Conservation (phyloP, 371 early-diverging fungal species). For the Rhizopus arrhizus region DNA sequence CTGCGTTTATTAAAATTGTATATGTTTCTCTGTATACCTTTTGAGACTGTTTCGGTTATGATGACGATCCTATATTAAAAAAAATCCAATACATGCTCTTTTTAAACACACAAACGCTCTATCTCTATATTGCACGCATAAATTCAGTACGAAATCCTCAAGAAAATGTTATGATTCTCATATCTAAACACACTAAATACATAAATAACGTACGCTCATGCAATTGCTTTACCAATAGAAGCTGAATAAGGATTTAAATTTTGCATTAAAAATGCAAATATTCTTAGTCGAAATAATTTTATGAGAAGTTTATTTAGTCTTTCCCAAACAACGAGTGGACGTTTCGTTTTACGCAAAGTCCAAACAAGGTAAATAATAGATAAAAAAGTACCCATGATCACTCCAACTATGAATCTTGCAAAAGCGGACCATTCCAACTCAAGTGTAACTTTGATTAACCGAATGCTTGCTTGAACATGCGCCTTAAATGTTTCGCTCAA, state of each 20-base stretch:
- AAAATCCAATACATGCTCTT: too few species aligned
- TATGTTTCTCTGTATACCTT: slow-evolving; percentile 17
- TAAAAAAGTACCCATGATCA: slow-evolving; percentile 36
- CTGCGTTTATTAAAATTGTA: slow-evolving; percentile 19
- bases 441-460: slow-evolving; percentile 39
- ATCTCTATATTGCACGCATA: slow-evolving; percentile 41
- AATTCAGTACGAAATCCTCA: slow-evolving; percentile 52
- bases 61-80: slow-evolving; percentile 30
- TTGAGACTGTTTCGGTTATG: slow-evolving; percentile 29
- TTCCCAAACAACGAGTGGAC: slow-evolving; percentile 52
- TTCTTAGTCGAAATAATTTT: slow-evolving; percentile 44
- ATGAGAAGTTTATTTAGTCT: slow-evolving; percentile 46
- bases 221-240: slow-evolving; percentile 39
- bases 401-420: slow-evolving; percentile 46
- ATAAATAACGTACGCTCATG: not conserved
- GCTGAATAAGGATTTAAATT: slow-evolving; percentile 46
- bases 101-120: not conserved
- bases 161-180: slow-evolving; percentile 50
- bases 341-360: slow-evolving; percentile 39
- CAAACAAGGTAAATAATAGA: slow-evolving; percentile 44
- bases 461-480: slow-evolving; percentile 39
- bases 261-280: slow-evolving; percentile 40
- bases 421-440: slow-evolving; percentile 54
- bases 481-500: slow-evolving; percentile 37
- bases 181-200: slow-evolving; percentile 25